These are phyloP conservation scores for Amphibolis antarctica DNA, from an alignment of 106 monocot genomes.

Conservation along the genomic window DNA sequence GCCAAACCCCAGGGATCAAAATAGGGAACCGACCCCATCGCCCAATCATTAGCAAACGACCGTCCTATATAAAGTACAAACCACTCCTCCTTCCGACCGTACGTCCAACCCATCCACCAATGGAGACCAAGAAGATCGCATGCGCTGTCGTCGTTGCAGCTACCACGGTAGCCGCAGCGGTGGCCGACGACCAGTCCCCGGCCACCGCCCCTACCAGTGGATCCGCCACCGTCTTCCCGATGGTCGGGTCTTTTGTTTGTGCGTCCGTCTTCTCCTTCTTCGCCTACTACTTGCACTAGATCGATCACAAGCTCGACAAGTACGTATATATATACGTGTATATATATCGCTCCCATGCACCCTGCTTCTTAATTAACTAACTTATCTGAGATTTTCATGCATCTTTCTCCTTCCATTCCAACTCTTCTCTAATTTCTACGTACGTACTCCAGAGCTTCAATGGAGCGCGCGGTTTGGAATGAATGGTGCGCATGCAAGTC, in stretches of 20 bases:
- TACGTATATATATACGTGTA: too few relatives aligned
- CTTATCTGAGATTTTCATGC: background rate
- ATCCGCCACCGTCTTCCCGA: conserved; percentile 26
- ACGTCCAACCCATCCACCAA: background rate
- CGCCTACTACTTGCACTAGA: conserved; percentile 46
- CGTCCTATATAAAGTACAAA: background rate
- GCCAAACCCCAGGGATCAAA: background rate
- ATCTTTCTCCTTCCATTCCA: background rate
- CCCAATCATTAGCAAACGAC: background rate
- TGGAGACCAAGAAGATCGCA: conserved; percentile 82
- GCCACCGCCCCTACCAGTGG: conserved; percentile 21
- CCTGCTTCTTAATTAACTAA: too few relatives aligned
- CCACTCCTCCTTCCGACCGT: background rate
- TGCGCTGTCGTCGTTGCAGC: conserved; percentile 42
- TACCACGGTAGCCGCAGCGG: conserved; percentile 19
- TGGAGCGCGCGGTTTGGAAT: too few relatives aligned
- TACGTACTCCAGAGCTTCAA: too few relatives aligned
- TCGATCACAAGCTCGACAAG: too few relatives aligned
- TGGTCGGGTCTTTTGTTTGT: conserved; percentile 30
- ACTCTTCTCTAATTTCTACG: background rate
- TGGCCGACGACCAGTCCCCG: conserved; percentile 40
- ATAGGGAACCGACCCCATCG: background rate
- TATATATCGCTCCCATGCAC: too few relatives aligned
- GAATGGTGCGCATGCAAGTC: too few relatives aligned
- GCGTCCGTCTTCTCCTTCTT: conserved; percentile 64